phyloP scores from a whole-genome alignment of 768 basidiomycete genomes.

The Trametes elegans region DNA sequence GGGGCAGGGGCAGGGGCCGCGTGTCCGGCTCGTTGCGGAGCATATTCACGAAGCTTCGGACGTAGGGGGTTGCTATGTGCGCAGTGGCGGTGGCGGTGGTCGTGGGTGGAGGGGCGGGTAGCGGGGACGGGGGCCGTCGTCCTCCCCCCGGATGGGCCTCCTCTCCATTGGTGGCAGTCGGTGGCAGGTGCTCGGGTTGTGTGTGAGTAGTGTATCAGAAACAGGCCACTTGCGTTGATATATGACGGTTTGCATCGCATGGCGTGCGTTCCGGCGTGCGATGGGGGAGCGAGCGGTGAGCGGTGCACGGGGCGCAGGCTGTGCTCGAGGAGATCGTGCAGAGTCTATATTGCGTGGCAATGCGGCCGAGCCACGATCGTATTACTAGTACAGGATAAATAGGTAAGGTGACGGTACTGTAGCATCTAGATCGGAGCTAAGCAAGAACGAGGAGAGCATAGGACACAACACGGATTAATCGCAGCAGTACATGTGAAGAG shows the following conservation, averaged over 20 bases:
- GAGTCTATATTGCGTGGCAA: conserved; percentile 2
- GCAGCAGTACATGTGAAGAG: too few species aligned
- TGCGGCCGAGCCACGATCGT: not conserved
- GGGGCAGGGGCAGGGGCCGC: conserved; percentile 12
- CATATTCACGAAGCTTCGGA: conserved; percentile 27
- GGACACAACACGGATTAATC: not conserved
- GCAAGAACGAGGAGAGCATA: not conserved
- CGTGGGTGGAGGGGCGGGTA: too few species aligned
- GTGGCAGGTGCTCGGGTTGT: too few species aligned
- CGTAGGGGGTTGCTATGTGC: not conserved
- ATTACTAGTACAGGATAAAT: not conserved
- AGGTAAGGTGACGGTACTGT: not conserved
- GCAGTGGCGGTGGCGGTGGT: too few species aligned
- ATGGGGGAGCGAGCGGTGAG: not conserved
- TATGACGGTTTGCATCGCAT: not conserved
- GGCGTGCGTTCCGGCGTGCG: not conserved
- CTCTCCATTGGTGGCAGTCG: too few species aligned
- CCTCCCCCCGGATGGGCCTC: too few species aligned
- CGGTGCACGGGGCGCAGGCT: not conserved
- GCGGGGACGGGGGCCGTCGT: too few species aligned
- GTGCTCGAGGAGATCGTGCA: not conserved
- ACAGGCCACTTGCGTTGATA: not conserved
- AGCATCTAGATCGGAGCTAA: not conserved
- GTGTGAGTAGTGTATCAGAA: not conserved
- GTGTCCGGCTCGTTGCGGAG: conserved; percentile 26